A percentile compares a stretch with the other conserved stretches of the same genome.
Evolutionary conservation across 257 asterid genomes (phyloP).

Genomic region (Solanum infundibuliforme): DNA sequence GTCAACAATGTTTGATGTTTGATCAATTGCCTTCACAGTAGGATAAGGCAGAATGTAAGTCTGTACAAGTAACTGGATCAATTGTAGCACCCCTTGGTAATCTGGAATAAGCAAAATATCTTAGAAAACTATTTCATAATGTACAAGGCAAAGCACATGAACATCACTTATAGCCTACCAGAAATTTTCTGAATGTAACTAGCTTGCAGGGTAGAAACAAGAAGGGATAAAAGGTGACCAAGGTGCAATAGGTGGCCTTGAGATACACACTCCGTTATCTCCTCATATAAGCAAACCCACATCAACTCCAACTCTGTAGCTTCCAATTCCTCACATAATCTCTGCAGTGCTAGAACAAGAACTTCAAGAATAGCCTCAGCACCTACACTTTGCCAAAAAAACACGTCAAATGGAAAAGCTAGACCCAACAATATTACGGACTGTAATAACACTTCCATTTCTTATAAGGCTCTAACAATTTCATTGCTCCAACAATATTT

Average conservation of each 20-base stretch:
- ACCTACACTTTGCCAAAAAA: slow-evolving; percentile 29
- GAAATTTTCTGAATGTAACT: slow-evolving; percentile 35
- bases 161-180: slow-evolving; percentile 28
- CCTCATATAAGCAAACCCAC: slow-evolving; percentile 42
- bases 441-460: background rate
- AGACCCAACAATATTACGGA: background rate
- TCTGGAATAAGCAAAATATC: slow-evolving; percentile 29
- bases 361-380: slow-evolving; percentile 51
- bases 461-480: background rate
- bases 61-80: slow-evolving; percentile 46
- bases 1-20: slow-evolving; percentile 31
- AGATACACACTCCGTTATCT: slow-evolving; percentile 33
- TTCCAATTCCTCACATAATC: slow-evolving; percentile 53
- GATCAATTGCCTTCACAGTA: slow-evolving; percentile 21
- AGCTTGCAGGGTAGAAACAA: slow-evolving; percentile 42
- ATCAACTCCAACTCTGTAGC: slow-evolving; percentile 33
- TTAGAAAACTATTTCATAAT: slow-evolving; percentile 5
- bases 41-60: slow-evolving; percentile 32
- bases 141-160: background rate
- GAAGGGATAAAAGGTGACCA: slow-evolving; percentile 49
- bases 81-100: slow-evolving; percentile 33
- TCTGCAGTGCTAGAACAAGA: slow-evolving; percentile 42
- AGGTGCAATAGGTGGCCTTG: slow-evolving; percentile 32
- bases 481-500: background rate
- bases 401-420: background rate